Base-by-base conservation (phyloP, 1,284 basidiomycete genomes). In the Cryptococcus maquisensis region DNA sequence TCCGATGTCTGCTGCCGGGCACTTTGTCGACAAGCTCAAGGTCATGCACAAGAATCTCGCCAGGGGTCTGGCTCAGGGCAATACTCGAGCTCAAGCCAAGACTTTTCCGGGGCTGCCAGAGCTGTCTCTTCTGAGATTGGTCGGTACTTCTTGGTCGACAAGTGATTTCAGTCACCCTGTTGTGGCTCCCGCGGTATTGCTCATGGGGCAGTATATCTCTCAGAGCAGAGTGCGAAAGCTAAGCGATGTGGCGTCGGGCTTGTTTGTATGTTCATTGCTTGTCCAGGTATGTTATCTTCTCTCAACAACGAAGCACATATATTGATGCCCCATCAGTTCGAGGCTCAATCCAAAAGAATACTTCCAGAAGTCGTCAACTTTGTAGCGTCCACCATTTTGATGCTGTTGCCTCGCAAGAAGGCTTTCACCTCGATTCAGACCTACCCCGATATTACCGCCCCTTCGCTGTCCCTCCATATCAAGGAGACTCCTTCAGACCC, bases 31-130 rank as follows among this genome's bases (percentile, higher is more conserved):
- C 47, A 98, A 98, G 75, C 81, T 98, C 44, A 78, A 81, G 0
- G 76, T 97, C 10, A 96, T 98, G 90, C 87, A 98, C 74, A 93
- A 93, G 78, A 98, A 98, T 72, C 83, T 98, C 47, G 84, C 84
- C 53, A 84, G 86, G 5, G 94, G 93, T 5, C 79, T 99, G 7
- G 82, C 85, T 3, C 81, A 80, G n/a, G 91, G 89, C 1, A 79
- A 90, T 0, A 78, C 83, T 13, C 79, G 83, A 21, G 74, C 75
- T 0, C 79, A 83, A 3, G 81, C 90, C 1, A 87, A 84, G 74
- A 98, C 92, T 0, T 96, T 91, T 86, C 96, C 96, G 1, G 85
- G 86, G 4, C 72, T 86, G 1, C 79, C 91, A 3, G 96, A 98
- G 72, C 80, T 98, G 36, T 80, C 83, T 0, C 78, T 99, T 8